Evolutionary conservation across 768 basidiomycete species (phyloP).

Genomic region (Serendipita sp.): DNA sequence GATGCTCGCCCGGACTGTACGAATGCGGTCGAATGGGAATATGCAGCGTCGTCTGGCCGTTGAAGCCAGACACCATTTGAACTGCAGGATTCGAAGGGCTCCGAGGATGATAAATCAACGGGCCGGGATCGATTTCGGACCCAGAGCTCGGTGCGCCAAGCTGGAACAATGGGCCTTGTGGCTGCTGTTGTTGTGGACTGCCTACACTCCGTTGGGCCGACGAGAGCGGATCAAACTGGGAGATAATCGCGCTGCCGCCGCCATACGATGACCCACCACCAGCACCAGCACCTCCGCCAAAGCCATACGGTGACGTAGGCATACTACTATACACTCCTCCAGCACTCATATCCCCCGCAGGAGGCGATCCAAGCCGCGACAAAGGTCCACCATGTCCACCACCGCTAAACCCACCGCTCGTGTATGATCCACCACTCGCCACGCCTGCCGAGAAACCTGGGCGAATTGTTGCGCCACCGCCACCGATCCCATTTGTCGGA

Average conservation of each 20-base stretch:
- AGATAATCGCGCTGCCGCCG: background rate
- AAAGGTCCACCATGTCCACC: background rate
- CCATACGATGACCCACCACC: background rate
- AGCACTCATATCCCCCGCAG: background rate
- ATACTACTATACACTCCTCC: background rate
- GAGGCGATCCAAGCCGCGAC: background rate
- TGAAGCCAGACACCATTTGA: background rate
- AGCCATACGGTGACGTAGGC: background rate
- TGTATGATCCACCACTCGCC: background rate
- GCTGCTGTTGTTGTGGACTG: background rate
- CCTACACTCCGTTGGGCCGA: conserved; percentile 8
- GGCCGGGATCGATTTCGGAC: background rate
- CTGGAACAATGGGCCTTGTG: conserved; percentile 1
- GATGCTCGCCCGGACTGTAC: conserved; percentile 30
- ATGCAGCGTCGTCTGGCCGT: background rate
- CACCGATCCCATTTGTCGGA: background rate
- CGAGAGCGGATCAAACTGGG: conserved; percentile 30
- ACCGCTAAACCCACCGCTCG: background rate
- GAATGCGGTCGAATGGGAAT: conserved; percentile 1
- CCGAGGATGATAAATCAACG: background rate
- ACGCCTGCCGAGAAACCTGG: conserved; percentile 1
- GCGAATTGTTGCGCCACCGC: background rate
- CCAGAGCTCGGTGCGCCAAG: background rate
- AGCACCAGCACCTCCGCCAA: background rate
- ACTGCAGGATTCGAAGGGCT: background rate